Evolutionary conservation across 2,329 filamentous ascomycete species (phyloP).

Genomic region (Aureobasidium sp.): DNA sequence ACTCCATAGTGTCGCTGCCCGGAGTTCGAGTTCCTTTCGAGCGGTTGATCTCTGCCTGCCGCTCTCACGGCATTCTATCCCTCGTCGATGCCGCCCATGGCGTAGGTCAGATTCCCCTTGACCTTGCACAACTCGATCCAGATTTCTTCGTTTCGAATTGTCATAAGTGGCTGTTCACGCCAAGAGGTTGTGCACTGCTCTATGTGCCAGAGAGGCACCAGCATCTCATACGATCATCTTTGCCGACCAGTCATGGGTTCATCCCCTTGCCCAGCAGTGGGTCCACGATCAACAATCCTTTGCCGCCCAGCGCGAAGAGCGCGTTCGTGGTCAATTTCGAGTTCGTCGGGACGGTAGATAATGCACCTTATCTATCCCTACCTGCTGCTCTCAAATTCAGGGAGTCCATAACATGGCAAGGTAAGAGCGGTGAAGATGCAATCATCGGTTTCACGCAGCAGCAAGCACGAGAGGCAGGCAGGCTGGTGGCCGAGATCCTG

Average conservation of each 20-base stretch:
- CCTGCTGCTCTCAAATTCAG: conserved; percentile 67
- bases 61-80: conserved; percentile 60
- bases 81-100: conserved; percentile 81
- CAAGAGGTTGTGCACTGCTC: conserved; percentile 72
- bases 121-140: conserved; percentile 59
- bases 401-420: conserved; percentile 29
- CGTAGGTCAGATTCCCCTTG: conserved; percentile 67
- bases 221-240: conserved; percentile 60
- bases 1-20: conserved; percentile 71
- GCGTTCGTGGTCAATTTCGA: conserved; percentile 38
- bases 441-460: conserved; percentile 58
- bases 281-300: conserved; percentile 27
- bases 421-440: conserved; percentile 56
- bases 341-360: conserved; percentile 46
- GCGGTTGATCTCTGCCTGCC: conserved; percentile 55
- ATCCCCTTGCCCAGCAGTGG: conserved; percentile 34
- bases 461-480: conserved; percentile 58
- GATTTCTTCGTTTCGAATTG: conserved; percentile 86
- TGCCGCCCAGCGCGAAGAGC: conserved; percentile 44
- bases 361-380: conserved; percentile 63
- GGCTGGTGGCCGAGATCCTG: conserved; percentile 53
- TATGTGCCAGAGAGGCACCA: conserved; percentile 75
- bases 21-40: conserved; percentile 77
- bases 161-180: conserved; percentile 83
- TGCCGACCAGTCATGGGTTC: conserved; percentile 79